Evolutionary conservation across 2,329 filamentous ascomycete species (phyloP), one percentile per base, ranked within the genome.

Genomic region (Lachnellula hyalina): DNA sequence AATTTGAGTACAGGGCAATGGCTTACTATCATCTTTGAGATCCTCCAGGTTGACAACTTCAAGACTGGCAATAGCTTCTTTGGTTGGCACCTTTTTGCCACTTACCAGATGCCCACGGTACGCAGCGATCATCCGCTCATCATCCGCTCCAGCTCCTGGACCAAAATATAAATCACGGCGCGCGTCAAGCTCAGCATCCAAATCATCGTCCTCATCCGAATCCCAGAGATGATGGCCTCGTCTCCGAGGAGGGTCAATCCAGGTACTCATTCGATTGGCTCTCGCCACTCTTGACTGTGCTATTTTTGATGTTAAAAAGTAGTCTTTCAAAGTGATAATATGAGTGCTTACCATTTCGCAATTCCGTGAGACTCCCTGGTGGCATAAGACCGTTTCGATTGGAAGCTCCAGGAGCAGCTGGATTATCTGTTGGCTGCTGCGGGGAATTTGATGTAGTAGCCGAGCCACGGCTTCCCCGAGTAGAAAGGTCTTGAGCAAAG

Each of bases 1-100:
- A 4, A 41, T 17, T 25, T 7, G 42, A 28, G 15, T 40, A 41
- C 4, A 35, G 44, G 9, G n/a, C 23, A 19, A 42, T 3, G n/a
- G 62, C 67, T 63, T 61, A 69, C 68, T 65, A 44, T 68, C 66
- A 32, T 59, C 60, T 40, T 58, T 51, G 14, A 70, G 51, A 28
- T 64, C 63, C 17, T 63, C 53, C 6, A 63, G n/a, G 12, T 68
- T 63, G 11, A 69, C 50, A 11, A 52, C 56, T 45, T 67, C 63
- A 8, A 70, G 59, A n/a, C 65, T 62, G 17, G 57, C 62, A 28
- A 70, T 53, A 44, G 63, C 61, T 28, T 61, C 58, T 49, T 63
- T 66, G 8, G 66, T 65, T 9, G 65, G 61, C 4, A 68, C 57
- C 32, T 55, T 64, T 42, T 69, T 69, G 7, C 51, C 49, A 11